A percentile compares a stretch with the other conserved stretches of the same genome.
phyloP scores from a whole-genome alignment of 164 flowering plant species.

The Dillenia suffruticosa region DNA sequence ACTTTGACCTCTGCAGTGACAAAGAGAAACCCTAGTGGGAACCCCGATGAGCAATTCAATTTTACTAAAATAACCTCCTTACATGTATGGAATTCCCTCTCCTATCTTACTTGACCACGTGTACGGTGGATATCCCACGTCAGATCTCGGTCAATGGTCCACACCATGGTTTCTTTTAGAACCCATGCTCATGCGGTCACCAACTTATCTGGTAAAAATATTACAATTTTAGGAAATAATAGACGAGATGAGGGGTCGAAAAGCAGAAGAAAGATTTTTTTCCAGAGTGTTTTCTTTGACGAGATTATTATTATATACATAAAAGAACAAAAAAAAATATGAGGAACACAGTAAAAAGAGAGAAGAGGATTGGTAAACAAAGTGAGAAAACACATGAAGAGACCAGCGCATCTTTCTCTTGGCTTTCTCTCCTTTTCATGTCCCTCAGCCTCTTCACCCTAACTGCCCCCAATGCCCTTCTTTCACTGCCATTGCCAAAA shows the following conservation, averaged over 20 bases:
- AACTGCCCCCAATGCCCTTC: not conserved
- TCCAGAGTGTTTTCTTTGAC: not conserved
- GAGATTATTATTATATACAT: too few species aligned
- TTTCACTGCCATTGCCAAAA: not conserved
- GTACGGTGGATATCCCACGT: too few species aligned
- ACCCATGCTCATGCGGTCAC: not conserved
- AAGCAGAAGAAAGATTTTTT: constrained; percentile 11
- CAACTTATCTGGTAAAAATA: too few species aligned
- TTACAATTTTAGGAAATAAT: too few species aligned
- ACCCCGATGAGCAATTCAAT: too few species aligned
- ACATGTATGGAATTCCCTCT: too few species aligned
- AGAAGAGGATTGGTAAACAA: not conserved
- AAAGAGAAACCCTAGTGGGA: too few species aligned
- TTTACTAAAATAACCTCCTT: too few species aligned
- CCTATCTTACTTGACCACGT: too few species aligned
- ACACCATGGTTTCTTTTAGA: not conserved
- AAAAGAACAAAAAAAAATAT: too few species aligned
- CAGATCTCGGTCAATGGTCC: constrained; percentile 6
- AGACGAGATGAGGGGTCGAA: not conserved
- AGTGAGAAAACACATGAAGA: constrained; percentile 5
- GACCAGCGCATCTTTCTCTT: not conserved
- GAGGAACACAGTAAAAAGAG: not conserved
- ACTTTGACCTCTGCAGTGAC: too few species aligned
- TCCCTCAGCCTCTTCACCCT: not conserved
- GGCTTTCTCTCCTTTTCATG: constrained; percentile 24